Evolutionary conservation across 495 filamentous ascomycete genomes (phyloP).

Genomic region (Bathelium albidoporum): DNA sequence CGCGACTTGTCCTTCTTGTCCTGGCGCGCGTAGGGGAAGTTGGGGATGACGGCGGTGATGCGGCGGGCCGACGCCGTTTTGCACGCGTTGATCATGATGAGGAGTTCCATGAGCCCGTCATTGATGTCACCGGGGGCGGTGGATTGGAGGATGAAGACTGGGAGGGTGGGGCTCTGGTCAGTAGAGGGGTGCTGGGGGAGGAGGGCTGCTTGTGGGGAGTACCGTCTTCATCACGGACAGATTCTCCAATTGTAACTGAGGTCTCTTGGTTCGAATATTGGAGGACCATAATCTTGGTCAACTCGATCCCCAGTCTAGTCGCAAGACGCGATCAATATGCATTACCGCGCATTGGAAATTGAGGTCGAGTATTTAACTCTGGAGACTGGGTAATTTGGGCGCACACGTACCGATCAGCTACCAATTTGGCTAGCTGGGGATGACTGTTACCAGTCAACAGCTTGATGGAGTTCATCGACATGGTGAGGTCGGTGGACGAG

Average conservation of each 20-base stretch:
- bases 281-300: conserved; percentile 84
- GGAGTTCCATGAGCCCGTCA: conserved; percentile 94
- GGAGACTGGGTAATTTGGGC: not conserved
- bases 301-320: conserved; percentile 71
- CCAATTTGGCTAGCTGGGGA: conserved; percentile 75
- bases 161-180: conserved; percentile 1
- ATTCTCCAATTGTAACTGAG: conserved; percentile 92
- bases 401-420: conserved; percentile 69
- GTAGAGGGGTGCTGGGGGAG: not conserved
- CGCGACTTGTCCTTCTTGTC: conserved; percentile 98
- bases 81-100: conserved; percentile 99
- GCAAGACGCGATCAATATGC: too few species aligned
- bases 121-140: conserved; percentile 95
- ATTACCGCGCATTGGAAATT: not conserved
- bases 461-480: conserved; percentile 89
- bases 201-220: conserved; percentile 11
- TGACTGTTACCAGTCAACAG: conserved; percentile 93
- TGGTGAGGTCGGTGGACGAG: conserved; percentile 19
- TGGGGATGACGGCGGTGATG: conserved; percentile 88
- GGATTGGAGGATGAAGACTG: conserved; percentile 93
- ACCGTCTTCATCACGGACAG: conserved; percentile 94
- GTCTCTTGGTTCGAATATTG: conserved; percentile 98
- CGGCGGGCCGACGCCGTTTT: conserved; percentile 89
- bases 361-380: not conserved
- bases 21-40: conserved; percentile 97